Percentiles rank a stretch among this genome's conserved stretches.
These are phyloP conservation scores for Conringia planisiliqua DNA, from an alignment of 345 rosid genomes.

Conservation along the genomic window DNA sequence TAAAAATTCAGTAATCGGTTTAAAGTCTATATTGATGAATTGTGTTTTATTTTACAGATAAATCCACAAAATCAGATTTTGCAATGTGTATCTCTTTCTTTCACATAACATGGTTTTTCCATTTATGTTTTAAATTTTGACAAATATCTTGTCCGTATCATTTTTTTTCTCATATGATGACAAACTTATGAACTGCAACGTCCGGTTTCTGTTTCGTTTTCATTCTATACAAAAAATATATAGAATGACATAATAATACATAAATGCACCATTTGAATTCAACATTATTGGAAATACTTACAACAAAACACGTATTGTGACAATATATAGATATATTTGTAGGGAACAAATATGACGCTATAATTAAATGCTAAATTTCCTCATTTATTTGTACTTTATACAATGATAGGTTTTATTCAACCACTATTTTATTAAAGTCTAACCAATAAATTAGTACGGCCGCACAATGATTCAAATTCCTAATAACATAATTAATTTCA, in stretches of 20 bases:
- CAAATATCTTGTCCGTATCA: background rate
- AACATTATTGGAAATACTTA: constrained; percentile 5
- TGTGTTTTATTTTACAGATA: background rate
- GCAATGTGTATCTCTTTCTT: background rate
- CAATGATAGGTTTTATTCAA: constrained; percentile 9
- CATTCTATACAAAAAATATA: background rate
- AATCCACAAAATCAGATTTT: too few relatives aligned
- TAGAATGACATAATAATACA: background rate
- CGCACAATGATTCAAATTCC: constrained; percentile 1
- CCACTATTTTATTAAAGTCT: constrained; percentile 16
- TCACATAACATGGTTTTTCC: background rate
- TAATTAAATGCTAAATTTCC: constrained; percentile 8
- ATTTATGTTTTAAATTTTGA: too few relatives aligned
- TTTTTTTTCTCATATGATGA: background rate
- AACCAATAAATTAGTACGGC: constrained; percentile 10
- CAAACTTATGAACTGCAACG: background rate
- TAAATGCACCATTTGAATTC: background rate
- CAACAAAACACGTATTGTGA: constrained; percentile 22
- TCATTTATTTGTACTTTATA: constrained; percentile 20
- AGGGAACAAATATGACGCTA: background rate
- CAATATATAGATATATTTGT: background rate
- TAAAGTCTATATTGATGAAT: background rate
- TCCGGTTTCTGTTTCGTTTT: background rate
- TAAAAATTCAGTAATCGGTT: background rate
- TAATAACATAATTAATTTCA: background rate